Percentiles rank a stretch among this genome's conserved stretches.
Conservation (phyloP, 257 asterid genomes). For the Coffea canephora region DNA sequence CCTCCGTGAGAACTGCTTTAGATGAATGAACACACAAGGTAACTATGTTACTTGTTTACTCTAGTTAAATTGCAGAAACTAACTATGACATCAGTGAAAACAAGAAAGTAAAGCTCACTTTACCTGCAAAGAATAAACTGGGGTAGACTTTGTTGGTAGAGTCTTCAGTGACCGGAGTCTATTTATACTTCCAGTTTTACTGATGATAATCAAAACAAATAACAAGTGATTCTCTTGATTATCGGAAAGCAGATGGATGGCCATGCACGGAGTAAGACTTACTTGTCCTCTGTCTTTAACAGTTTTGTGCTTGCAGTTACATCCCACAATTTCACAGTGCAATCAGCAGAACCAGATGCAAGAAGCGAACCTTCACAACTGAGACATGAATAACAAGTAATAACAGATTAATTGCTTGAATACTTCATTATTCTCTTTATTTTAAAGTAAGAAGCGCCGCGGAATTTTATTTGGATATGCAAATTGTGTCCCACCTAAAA, state of each 20-base stretch:
- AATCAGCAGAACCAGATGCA: slow-evolving; percentile 99
- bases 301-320: slow-evolving; percentile 74
- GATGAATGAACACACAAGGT: neutral
- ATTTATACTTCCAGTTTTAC: slow-evolving; percentile 61
- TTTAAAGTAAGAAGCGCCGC: neutral
- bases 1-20: slow-evolving; percentile 53
- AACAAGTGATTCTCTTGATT: neutral
- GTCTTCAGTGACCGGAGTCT: slow-evolving; percentile 86
- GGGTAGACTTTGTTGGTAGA: slow-evolving; percentile 53
- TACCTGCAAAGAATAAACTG: slow-evolving; percentile 58
- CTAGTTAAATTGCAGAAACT: neutral
- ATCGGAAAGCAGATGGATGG: neutral
- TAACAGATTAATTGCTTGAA: slow-evolving; percentile 7
- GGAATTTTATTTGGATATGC: neutral
- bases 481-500: slow-evolving; percentile 55
- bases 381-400: slow-evolving; percentile 24
- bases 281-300: slow-evolving; percentile 73
- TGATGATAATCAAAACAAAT: slow-evolving; percentile 19
- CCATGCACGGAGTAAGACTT: slow-evolving; percentile 24
- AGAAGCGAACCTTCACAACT: slow-evolving; percentile 98
- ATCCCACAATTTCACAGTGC: slow-evolving; percentile 98
- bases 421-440: neutral
- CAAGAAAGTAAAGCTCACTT: neutral
- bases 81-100: neutral
- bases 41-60: neutral